phyloP scores from a whole-genome alignment of 177 flowering plant species.

The Vitis hybrid region DNA sequence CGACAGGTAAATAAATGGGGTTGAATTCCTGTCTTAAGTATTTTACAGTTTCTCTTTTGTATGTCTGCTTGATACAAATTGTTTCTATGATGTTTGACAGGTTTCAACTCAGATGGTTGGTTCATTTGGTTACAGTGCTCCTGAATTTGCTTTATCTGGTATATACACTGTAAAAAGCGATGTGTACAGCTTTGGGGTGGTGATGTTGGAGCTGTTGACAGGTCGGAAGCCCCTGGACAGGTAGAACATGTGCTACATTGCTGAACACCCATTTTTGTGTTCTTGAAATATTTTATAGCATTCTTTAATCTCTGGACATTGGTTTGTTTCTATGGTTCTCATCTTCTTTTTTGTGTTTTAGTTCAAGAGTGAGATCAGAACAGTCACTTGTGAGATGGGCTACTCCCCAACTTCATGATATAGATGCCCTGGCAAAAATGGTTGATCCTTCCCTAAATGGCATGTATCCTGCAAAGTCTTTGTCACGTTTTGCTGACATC shows the following conservation, averaged over 20 bases:
- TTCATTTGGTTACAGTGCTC: slow-evolving; percentile 96
- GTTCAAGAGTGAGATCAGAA: slow-evolving; percentile 85
- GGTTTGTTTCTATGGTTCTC: slow-evolving; percentile 4
- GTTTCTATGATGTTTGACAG: slow-evolving; percentile 33
- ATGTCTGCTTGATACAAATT: background rate
- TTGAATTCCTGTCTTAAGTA: background rate
- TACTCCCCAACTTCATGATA: slow-evolving; percentile 94
- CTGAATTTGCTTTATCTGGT: slow-evolving; percentile 95
- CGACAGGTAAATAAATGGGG: slow-evolving; percentile 53
- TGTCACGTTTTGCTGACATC: slow-evolving; percentile 94
- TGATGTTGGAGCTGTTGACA: slow-evolving; percentile 92
- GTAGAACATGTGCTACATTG: slow-evolving; percentile 28
- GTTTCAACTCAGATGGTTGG: slow-evolving; percentile 86
- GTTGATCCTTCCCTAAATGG: slow-evolving; percentile 89
- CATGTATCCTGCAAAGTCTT: slow-evolving; percentile 93
- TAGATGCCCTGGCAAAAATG: slow-evolving; percentile 94
- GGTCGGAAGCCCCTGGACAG: slow-evolving; percentile 97
- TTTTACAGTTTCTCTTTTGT: background rate
- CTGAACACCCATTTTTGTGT: background rate
- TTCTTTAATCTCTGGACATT: slow-evolving; percentile 12
- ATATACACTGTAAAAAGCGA: slow-evolving; percentile 93
- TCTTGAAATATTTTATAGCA: background rate
- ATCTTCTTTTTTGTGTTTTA: slow-evolving; percentile 22
- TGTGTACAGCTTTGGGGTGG: slow-evolving; percentile 97
- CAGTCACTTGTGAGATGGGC: slow-evolving; percentile 99